Evolutionary conservation across 1,284 basidiomycete genomes (phyloP).

Genomic region (Paramarasmius palmivorus): DNA sequence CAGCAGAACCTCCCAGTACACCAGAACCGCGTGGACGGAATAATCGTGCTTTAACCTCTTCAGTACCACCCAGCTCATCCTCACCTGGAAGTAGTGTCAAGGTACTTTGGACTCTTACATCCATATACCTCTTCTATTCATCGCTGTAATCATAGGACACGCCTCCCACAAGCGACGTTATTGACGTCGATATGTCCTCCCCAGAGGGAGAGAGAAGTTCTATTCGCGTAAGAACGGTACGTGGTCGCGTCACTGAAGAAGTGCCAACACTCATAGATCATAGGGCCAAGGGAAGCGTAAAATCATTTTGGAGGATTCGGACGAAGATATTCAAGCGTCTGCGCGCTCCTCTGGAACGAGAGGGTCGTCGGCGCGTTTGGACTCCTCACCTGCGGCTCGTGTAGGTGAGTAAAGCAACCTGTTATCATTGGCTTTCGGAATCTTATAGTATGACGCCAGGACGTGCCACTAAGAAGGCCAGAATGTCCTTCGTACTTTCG

Average conservation of each 20-base stretch:
- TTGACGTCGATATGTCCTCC: constrained; percentile 72
- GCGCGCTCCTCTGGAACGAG: constrained; percentile 11
- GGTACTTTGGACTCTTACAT: not conserved
- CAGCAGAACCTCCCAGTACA: constrained; percentile 32
- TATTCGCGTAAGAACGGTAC: constrained; percentile 32
- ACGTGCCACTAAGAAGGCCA: constrained; percentile 19
- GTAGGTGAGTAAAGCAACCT: constrained; percentile 19
- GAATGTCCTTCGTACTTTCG: constrained; percentile 16
- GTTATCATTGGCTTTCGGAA: not conserved
- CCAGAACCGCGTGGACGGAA: constrained; percentile 35
- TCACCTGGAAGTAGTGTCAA: constrained; percentile 5
- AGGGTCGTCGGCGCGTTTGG: constrained; percentile 20
- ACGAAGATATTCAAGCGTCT: constrained; percentile 49
- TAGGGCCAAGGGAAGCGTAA: constrained; percentile 61
- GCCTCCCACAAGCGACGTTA: constrained; percentile 73
- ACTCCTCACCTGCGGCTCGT: constrained; percentile 29
- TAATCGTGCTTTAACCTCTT: constrained; percentile 22
- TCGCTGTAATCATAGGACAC: constrained; percentile 37
- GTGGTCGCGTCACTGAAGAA: constrained; percentile 16
- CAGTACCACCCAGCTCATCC: constrained; percentile 16
- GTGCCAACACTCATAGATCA: not conserved
- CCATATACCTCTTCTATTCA: not conserved
- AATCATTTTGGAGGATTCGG: constrained; percentile 66
- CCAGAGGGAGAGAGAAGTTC: constrained; percentile 40
- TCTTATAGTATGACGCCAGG: not conserved